Evolutionary conservation across 495 filamentous ascomycete genomes (phyloP).

Genomic region (Pyrenula massariospora): DNA sequence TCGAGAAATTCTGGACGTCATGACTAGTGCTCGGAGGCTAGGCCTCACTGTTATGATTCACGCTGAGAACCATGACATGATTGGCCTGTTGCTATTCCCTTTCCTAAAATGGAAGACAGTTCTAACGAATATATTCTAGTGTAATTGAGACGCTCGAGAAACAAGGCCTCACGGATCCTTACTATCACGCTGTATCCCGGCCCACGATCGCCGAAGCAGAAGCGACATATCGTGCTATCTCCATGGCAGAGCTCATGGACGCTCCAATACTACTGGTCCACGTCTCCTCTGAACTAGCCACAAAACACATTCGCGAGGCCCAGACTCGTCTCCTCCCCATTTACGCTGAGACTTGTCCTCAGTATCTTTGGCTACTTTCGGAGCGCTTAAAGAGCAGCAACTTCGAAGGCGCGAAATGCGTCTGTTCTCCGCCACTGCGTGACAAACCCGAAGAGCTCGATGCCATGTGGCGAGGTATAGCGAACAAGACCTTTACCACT

Average conservation of each 20-base stretch:
- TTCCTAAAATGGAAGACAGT: neutral
- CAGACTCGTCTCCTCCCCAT: slow-evolving; percentile 23
- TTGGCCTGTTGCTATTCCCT: slow-evolving; percentile 6
- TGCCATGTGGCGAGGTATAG: slow-evolving; percentile 22
- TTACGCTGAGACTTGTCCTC: slow-evolving; percentile 26
- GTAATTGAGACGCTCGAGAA: neutral
- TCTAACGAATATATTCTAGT: neutral
- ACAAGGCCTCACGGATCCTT: slow-evolving; percentile 22
- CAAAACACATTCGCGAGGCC: slow-evolving; percentile 11
- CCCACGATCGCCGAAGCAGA: slow-evolving; percentile 25
- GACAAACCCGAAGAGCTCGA: slow-evolving; percentile 18
- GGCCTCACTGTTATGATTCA: slow-evolving; percentile 51
- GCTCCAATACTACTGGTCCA: slow-evolving; percentile 37
- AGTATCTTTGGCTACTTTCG: slow-evolving; percentile 22
- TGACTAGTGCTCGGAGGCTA: slow-evolving; percentile 31
- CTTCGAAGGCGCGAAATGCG: slow-evolving; percentile 10
- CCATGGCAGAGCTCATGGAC: slow-evolving; percentile 26
- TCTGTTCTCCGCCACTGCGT: slow-evolving; percentile 32
- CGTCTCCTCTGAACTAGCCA: slow-evolving; percentile 13
- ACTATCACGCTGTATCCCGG: slow-evolving; percentile 23
- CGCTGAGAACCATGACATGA: slow-evolving; percentile 46
- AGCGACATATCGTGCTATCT: slow-evolving; percentile 33
- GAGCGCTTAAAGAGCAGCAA: slow-evolving; percentile 29
- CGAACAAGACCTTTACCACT: slow-evolving; percentile 36
- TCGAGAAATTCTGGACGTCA: slow-evolving; percentile 41